These are phyloP conservation scores for Aphanomyces stellatus DNA, from an alignment of 352 stramenopile genomes.

Conservation along the genomic window DNA sequence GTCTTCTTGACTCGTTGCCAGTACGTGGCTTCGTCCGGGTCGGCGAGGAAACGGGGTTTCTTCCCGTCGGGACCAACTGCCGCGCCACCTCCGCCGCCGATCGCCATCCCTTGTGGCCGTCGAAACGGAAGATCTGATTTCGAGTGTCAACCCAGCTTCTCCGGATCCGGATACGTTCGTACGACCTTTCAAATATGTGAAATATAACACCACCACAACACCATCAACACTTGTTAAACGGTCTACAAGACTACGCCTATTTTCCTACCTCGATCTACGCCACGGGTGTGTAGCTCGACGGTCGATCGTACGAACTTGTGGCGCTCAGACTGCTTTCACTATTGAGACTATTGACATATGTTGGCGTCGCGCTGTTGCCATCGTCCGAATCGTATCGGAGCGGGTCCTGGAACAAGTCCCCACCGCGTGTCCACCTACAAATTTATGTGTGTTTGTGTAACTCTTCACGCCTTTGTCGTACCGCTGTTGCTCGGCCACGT, in stretches of 20 bases:
- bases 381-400: conserved; percentile 81
- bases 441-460: neutral
- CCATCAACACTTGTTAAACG: too few species aligned
- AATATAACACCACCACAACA: too few species aligned
- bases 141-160: too few species aligned
- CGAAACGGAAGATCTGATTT: too few species aligned
- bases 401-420: conserved; percentile 73
- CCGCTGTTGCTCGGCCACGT: conserved; percentile 30
- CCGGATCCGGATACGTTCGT: too few species aligned
- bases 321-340: conserved; percentile 29
- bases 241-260: too few species aligned
- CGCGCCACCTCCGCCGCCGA: conserved; percentile 15
- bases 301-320: conserved; percentile 11
- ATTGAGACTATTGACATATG: conserved; percentile 56
- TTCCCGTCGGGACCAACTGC: conserved; percentile 32
- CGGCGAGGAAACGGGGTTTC: conserved; percentile 38
- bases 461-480: too few species aligned
- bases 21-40: conserved; percentile 72
- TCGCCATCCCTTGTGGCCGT: too few species aligned
- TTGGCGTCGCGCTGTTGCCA: conserved; percentile 42
- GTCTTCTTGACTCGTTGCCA: conserved; percentile 66
- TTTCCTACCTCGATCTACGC: neutral
- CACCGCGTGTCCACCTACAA: conserved; percentile 57
- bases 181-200: neutral
- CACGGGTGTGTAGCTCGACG: conserved; percentile 4